Base-by-base conservation (phyloP, 2,329 filamentous ascomycete genomes). In the Microsporum audouinii region DNA sequence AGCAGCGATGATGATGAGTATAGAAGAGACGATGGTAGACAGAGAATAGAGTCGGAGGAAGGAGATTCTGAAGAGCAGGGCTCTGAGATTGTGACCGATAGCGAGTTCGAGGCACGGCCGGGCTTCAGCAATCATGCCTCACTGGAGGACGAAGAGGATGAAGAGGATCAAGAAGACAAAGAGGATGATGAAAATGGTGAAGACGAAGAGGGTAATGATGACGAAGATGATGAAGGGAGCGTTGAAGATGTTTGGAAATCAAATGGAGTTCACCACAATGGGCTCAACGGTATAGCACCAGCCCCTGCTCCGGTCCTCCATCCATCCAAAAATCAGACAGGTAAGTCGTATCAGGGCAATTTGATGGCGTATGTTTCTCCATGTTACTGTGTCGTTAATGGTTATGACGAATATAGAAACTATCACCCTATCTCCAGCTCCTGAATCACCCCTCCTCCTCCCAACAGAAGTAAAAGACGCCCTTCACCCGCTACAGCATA, bases 401-500 rank as follows among this genome's bases (percentile, higher is more conserved):
- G 23, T 47, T n/a, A n/a, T 55, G 45, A n/a, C 33, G 33, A 36
- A 5, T 33, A 27, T 60, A 63, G 60, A 58, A 29, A 34, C 57
- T 53, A 64, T 65, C 36, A 68, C 65, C n/a, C 64, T 62, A 5
- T 59, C 62, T 17, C 53, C 56, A 5, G 43, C 36, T 27, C 53
- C 51, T 29, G 45, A 63, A 61, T 61, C 66, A 10, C 66, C 66
- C 58, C 69, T 76, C 43, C 75, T 77, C 60, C 78, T 77, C 38
- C 73, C 75, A 14, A 74, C 77, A 29, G 77, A 78, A 64, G 74
- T 80, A 23, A 75, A 76, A 60, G 76, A 82, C 67, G 78, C 79
- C 36, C 72, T 86, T 34, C 80, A 83, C 66, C 83, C 83, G 17
- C 75, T 88, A 65, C 83, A 83, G 71, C 79, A 82, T 65, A 84